Base-by-base conservation (phyloP, 2,329 filamentous ascomycete species). In the Phialophora chinensis region DNA sequence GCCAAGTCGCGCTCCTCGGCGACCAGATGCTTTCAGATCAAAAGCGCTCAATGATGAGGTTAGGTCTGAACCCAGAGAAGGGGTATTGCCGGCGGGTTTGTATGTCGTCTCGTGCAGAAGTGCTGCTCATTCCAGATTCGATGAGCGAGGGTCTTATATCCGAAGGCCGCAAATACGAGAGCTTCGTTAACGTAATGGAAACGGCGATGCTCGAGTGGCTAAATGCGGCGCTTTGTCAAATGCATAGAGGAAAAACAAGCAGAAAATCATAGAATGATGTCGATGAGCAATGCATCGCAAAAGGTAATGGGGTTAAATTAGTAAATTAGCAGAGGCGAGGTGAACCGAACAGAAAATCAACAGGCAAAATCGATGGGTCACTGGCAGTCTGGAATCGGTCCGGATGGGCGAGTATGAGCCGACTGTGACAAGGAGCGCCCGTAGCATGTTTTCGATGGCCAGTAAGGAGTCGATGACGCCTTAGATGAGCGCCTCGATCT, bases 401-500 rank as follows among this genome's bases (percentile, higher is more conserved):
- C 29, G 53, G 54, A 56, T 47, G 52, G 38, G 27, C 38, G 29
- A 57, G 25, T 33, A 55, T 38, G 53, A 63, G 60, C 54, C 60
- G 53, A 63, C 31, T 55, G 35, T 42, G 53, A 25, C 49, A 27
- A 5, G n/a, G 11, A 50, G 57, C 42, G 29, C 38, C 25, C n/a
- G 20, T 23, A 29, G 54, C 33, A 44, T 42, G 47, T 20, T 42
- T 49, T 33, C 42, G 42, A 60, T 50, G 57, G 57, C 38, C 38
- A 57, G 44, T 29, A 27, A 49, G 44, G 59, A 44, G 27, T 60
- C 57, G 42, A 60, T 60, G 57, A 60, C 57, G 57, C 27, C 27
- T 12, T 20, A 4, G 20, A 52, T 10, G 49, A 27, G 4, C 23
- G 49, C 6, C 23, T 52, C 49, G 23, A 52, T 27, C 49, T 52